Evolutionary conservation across 2,329 filamentous ascomycete genomes (phyloP).

Genomic region (Microsporum ferrugineum): DNA sequence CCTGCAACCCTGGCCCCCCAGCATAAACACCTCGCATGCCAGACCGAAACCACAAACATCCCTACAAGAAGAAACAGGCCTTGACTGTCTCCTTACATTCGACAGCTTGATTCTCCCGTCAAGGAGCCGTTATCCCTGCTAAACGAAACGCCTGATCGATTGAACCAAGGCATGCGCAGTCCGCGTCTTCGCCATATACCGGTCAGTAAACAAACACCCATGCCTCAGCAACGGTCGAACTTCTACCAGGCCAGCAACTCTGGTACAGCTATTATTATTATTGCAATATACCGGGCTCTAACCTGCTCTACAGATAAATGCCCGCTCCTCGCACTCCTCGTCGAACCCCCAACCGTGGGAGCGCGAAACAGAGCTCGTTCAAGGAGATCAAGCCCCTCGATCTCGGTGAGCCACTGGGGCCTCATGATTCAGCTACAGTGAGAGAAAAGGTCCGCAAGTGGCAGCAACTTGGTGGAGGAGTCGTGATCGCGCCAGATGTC

Average conservation of each 20-base stretch:
- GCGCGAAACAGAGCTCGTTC: constrained; percentile 44
- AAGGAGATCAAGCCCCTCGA: constrained; percentile 48
- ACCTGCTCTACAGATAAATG: constrained; percentile 22
- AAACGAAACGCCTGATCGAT: neutral
- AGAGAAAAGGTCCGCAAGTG: constrained; percentile 70
- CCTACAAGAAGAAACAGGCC: too few relatives aligned
- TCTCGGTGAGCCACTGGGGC: constrained; percentile 42
- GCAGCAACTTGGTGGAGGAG: constrained; percentile 66
- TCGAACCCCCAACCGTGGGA: constrained; percentile 37
- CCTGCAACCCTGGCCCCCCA: too few relatives aligned
- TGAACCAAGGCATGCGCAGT: neutral
- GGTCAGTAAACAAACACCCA: constrained; percentile 1
- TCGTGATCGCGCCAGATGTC: constrained; percentile 50
- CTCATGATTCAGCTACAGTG: constrained; percentile 54
- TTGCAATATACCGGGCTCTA: neutral
- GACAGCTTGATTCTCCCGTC: neutral
- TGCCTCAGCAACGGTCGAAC: too few relatives aligned
- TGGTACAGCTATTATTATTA: too few relatives aligned
- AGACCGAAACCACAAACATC: too few relatives aligned
- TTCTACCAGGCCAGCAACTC: too few relatives aligned
- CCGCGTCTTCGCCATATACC: neutral
- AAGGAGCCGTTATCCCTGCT: neutral
- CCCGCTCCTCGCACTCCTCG: constrained; percentile 30
- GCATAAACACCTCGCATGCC: too few relatives aligned
- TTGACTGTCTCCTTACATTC: neutral